Conservation (phyloP, 805 yeast genomes). For the Saccharomycopsis fermentans region DNA sequence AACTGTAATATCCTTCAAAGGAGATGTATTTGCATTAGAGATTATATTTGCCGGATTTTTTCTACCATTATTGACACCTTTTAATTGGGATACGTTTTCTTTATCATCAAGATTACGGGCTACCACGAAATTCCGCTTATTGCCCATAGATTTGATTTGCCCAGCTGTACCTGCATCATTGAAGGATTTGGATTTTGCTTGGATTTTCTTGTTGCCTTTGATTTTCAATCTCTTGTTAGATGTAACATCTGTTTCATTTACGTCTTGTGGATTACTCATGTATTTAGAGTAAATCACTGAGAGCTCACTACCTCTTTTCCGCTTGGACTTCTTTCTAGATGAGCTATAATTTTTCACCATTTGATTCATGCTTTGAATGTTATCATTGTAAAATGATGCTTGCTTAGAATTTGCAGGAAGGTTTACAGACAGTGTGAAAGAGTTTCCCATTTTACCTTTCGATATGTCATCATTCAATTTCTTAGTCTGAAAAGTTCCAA, state of each 20-base stretch:
- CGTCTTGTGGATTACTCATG: background rate
- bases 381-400: background rate
- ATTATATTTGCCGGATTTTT: background rate
- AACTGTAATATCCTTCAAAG: background rate
- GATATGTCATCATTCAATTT: background rate
- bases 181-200: background rate
- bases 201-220: background rate
- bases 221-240: background rate
- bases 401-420: background rate
- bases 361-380: conserved; percentile 1
- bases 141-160: background rate
- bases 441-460: background rate
- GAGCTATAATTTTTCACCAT: background rate
- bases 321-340: background rate
- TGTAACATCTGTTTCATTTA: background rate
- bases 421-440: background rate
- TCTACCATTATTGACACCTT: background rate
- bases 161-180: background rate
- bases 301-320: background rate
- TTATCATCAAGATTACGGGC: background rate
- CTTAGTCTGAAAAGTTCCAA: background rate
- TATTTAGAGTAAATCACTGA: background rate
- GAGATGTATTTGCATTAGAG: background rate
- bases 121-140: background rate
- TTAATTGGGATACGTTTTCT: background rate